Evolutionary conservation across 2,329 filamentous ascomycete species (phyloP).

Genomic region (Nannizzia gypsea): DNA sequence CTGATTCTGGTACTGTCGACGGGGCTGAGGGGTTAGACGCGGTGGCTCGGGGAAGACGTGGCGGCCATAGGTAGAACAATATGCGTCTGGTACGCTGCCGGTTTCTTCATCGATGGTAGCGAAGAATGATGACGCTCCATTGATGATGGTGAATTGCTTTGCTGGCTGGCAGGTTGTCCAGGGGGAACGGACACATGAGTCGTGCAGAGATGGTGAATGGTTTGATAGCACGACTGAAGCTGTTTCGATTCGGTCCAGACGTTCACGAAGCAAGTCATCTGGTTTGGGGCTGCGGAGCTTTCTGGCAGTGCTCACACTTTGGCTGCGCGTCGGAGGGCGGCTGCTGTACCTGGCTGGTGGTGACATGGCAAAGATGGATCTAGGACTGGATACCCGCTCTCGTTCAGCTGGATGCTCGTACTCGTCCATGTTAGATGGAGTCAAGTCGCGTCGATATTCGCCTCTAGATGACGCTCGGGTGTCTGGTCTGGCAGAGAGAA

Average conservation of each 20-base stretch:
- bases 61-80: conserved; percentile 11
- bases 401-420: background rate
- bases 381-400: background rate
- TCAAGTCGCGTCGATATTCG: background rate
- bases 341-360: background rate
- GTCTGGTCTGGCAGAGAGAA: background rate
- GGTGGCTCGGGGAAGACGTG: conserved; percentile 14
- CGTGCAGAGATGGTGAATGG: conserved; percentile 5
- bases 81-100: conserved; percentile 2
- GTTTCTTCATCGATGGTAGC: conserved; percentile 9
- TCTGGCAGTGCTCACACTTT: conserved; percentile 7
- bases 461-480: background rate
- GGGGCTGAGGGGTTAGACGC: conserved; percentile 9
- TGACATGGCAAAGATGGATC: conserved; percentile 4
- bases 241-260: conserved; percentile 11
- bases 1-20: background rate
- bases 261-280: conserved; percentile 11
- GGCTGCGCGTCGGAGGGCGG: conserved; percentile 7
- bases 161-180: background rate
- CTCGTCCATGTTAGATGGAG: background rate
- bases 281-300: conserved; percentile 4
- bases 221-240: conserved; percentile 8
- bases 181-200: background rate
- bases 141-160: background rate
- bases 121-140: background rate